A percentile compares a stretch with the other conserved stretches of the same genome.
Evolutionary conservation across 768 basidiomycete species (phyloP).

Genomic region (Phylloporus scabripes): DNA sequence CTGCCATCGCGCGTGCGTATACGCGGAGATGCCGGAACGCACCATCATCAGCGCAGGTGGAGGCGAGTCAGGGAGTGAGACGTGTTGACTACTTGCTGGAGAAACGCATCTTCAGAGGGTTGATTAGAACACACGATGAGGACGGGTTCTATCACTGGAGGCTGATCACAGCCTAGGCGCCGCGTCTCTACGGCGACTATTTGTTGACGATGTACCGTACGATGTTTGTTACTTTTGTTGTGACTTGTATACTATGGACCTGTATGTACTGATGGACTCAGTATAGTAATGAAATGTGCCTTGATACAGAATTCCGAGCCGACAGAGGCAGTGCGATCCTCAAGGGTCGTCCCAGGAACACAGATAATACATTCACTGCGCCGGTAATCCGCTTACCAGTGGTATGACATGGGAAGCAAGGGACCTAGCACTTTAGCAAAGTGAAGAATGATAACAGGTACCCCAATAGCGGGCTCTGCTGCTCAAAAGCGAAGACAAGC

Average conservation of each 20-base stretch:
- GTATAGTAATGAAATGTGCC: background rate
- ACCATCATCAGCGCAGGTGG: constrained; percentile 27
- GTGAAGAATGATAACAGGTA: too few species aligned
- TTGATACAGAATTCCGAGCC: background rate
- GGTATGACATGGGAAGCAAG: too few species aligned
- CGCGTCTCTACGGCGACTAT: background rate
- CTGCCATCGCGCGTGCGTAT: constrained; percentile 32
- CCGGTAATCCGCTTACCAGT: too few species aligned
- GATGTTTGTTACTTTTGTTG: background rate
- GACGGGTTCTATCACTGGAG: constrained; percentile 30
- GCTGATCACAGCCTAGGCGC: constrained; percentile 18
- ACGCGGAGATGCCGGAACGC: constrained; percentile 31
- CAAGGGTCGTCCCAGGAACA: background rate
- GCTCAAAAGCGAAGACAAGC: background rate
- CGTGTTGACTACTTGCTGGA: constrained; percentile 36
- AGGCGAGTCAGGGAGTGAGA: constrained; percentile 36
- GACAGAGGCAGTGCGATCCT: background rate
- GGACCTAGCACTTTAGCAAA: background rate
- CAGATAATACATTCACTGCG: background rate
- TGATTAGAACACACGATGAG: constrained; percentile 28
- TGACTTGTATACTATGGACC: constrained; percentile 1
- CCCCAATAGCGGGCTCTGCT: background rate
- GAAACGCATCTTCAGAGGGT: constrained; percentile 33
- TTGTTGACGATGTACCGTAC: constrained; percentile 1
- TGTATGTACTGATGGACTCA: background rate